Percentiles rank a stretch among this genome's conserved stretches.
These are phyloP conservation scores for Cyclotella cryptica DNA, from an alignment of 108 stramenopile genomes.

Conservation along the genomic window DNA sequence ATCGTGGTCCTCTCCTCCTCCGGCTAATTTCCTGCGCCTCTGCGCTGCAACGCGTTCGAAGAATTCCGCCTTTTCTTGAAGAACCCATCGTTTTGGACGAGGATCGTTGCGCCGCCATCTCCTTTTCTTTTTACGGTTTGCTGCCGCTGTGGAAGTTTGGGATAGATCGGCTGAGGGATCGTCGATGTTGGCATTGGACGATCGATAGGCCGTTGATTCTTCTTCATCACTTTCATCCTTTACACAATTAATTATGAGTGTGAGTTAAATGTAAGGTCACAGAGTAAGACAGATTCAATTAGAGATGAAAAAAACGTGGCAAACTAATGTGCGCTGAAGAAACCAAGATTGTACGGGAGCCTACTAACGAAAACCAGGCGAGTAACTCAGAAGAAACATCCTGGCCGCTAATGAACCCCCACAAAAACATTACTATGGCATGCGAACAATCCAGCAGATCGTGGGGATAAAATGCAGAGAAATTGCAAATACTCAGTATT, in stretches of 20 bases:
- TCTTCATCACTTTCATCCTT: conserved; percentile 74
- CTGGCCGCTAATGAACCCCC: conserved; percentile 29
- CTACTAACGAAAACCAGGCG: conserved; percentile 39
- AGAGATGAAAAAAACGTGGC: neutral
- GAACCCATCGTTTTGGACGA: conserved; percentile 78
- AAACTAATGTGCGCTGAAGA: neutral
- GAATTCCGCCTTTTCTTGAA: conserved; percentile 83
- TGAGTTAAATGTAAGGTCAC: conserved; percentile 1
- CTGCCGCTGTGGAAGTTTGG: neutral
- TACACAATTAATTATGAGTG: conserved; percentile 3
- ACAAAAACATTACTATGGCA: conserved; percentile 20
- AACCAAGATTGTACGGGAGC: conserved; percentile 21
- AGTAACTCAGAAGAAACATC: conserved; percentile 6
- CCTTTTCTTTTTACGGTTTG: conserved; percentile 53
- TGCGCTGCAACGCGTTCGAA: conserved; percentile 70
- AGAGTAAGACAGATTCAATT: neutral
- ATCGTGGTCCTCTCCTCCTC: neutral
- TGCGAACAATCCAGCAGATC: conserved; percentile 50
- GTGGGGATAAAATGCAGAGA: neutral
- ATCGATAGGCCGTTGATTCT: conserved; percentile 32
- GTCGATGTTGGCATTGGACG: conserved; percentile 16
- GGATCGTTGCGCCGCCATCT: conserved; percentile 73
- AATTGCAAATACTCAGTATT: conserved; percentile 23
- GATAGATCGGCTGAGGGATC: conserved; percentile 10
- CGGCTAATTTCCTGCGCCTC: conserved; percentile 33